A percentile compares a stretch with the other conserved stretches of the same genome.
These are phyloP conservation scores for Penicillium canariense DNA, from an alignment of 495 filamentous ascomycete species.

Conservation along the genomic window DNA sequence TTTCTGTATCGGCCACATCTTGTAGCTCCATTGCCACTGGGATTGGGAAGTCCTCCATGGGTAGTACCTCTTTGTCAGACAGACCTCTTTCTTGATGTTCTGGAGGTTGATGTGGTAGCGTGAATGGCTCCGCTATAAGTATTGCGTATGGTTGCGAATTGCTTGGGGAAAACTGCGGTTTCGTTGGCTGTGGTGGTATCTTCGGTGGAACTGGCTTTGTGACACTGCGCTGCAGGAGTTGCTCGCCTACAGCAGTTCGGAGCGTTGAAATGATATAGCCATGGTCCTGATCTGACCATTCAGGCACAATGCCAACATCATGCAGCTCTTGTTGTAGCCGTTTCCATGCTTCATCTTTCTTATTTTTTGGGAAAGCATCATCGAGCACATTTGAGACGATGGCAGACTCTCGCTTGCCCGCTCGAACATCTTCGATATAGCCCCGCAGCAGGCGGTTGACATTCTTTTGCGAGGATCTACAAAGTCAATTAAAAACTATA, in stretches of 20 bases:
- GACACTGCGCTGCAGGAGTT: not conserved
- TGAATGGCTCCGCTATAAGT: not conserved
- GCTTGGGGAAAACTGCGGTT: not conserved
- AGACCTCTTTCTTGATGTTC: not conserved
- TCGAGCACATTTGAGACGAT: slow-evolving; percentile 6
- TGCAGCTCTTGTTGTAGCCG: slow-evolving; percentile 12
- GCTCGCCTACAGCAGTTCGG: slow-evolving; percentile 7
- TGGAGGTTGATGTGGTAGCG: not conserved
- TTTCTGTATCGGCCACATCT: slow-evolving; percentile 4
- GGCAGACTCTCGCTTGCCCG: slow-evolving; percentile 1
- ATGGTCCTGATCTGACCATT: slow-evolving; percentile 11
- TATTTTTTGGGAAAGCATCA: not conserved
- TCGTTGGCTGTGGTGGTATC: not conserved
- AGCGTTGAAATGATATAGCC: slow-evolving; percentile 15
- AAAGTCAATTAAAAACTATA: not conserved
- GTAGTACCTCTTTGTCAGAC: slow-evolving; percentile 2
- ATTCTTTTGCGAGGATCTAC: slow-evolving; percentile 18
- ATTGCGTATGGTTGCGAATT: not conserved
- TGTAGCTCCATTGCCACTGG: slow-evolving; percentile 1
- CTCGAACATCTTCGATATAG: slow-evolving; percentile 10
- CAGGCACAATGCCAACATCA: slow-evolving; percentile 7
- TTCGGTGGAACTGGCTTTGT: not conserved
- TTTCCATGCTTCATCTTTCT: slow-evolving; percentile 12
- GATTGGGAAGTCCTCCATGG: slow-evolving; percentile 9
- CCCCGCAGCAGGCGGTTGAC: slow-evolving; percentile 8